These are phyloP conservation scores for Sclerospora graminicola DNA, from an alignment of 352 stramenopile species.

Conservation along the genomic window DNA sequence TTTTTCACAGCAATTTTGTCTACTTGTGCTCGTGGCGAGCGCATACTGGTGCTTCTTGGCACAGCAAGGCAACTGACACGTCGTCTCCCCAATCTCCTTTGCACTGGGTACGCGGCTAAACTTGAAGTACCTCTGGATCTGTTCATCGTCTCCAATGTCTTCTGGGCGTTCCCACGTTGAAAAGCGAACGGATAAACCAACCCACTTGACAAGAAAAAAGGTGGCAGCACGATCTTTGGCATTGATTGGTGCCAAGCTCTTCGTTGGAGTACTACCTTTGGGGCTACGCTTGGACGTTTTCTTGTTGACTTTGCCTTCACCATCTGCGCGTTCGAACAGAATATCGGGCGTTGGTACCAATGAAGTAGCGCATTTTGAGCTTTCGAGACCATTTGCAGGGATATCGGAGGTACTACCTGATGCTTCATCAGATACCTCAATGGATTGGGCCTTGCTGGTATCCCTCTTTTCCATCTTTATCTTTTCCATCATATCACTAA, in stretches of 20 bases:
- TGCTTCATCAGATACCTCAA: background rate
- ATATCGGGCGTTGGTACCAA: constrained; percentile 35
- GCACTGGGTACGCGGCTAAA: constrained; percentile 71
- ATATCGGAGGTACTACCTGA: background rate
- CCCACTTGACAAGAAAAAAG: constrained; percentile 85
- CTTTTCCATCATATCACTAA: constrained; percentile 26
- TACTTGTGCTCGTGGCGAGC: constrained; percentile 23
- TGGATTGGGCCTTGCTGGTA: constrained; percentile 3
- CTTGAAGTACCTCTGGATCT: constrained; percentile 86
- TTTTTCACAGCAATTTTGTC: constrained; percentile 58
- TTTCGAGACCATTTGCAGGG: constrained; percentile 1
- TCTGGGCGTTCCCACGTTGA: constrained; percentile 84
- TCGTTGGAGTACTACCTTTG: constrained; percentile 14
- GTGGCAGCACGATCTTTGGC: constrained; percentile 39
- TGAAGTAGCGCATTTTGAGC: constrained; percentile 1
- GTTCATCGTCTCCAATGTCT: constrained; percentile 83
- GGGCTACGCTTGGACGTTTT: constrained; percentile 23
- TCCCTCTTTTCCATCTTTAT: constrained; percentile 3
- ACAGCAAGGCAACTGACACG: constrained; percentile 80
- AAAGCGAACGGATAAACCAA: constrained; percentile 74
- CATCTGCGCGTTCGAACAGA: constrained; percentile 29
- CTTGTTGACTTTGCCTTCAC: constrained; percentile 72
- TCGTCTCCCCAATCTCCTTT: constrained; percentile 76
- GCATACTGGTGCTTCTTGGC: constrained; percentile 65
- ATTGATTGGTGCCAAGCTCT: constrained; percentile 16